Conservation (phyloP, 83 land plant species). For the Diphasiastrum complanatum region DNA sequence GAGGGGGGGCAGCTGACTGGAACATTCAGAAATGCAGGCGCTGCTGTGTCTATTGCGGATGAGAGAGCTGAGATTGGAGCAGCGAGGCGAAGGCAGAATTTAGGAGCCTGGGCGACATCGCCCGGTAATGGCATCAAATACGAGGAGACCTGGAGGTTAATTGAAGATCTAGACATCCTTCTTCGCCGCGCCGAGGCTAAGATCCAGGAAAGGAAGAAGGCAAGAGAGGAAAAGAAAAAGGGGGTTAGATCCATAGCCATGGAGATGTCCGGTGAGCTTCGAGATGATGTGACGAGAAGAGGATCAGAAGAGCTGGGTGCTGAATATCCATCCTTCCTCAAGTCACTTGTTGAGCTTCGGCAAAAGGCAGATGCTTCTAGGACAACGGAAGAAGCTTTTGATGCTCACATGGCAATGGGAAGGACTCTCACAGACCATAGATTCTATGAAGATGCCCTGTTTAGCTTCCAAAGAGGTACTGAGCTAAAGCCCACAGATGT, state of each 20-base stretch:
- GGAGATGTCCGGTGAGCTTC: no score
- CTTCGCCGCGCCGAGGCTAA: slow-evolving; percentile 44
- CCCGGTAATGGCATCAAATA: slow-evolving; percentile 69
- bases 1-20: no score
- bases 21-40: background rate
- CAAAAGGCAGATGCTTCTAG: slow-evolving; percentile 48
- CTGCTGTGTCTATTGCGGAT: slow-evolving; percentile 28
- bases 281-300: no score
- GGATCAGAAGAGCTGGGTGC: slow-evolving; percentile 48
- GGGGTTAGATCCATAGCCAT: slow-evolving; percentile 27
- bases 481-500: slow-evolving; percentile 82
- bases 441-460: slow-evolving; percentile 63
- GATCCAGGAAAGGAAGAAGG: slow-evolving; percentile 48
- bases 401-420: slow-evolving; percentile 93
- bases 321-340: slow-evolving; percentile 51
- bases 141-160: slow-evolving; percentile 73
- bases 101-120: slow-evolving; percentile 65
- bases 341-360: slow-evolving; percentile 50
- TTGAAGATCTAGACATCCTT: slow-evolving; percentile 78
- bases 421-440: slow-evolving; percentile 71
- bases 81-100: slow-evolving; percentile 25
- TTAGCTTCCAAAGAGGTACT: slow-evolving; percentile 66
- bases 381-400: slow-evolving; percentile 69
- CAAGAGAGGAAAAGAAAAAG: slow-evolving; percentile 43
- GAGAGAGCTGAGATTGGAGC: slow-evolving; percentile 32